Percentiles rank a stretch among this genome's conserved stretches.
These are phyloP conservation scores for Microdochium trichocladiopsis DNA, from an alignment of 2,329 filamentous ascomycete genomes.

Conservation along the genomic window DNA sequence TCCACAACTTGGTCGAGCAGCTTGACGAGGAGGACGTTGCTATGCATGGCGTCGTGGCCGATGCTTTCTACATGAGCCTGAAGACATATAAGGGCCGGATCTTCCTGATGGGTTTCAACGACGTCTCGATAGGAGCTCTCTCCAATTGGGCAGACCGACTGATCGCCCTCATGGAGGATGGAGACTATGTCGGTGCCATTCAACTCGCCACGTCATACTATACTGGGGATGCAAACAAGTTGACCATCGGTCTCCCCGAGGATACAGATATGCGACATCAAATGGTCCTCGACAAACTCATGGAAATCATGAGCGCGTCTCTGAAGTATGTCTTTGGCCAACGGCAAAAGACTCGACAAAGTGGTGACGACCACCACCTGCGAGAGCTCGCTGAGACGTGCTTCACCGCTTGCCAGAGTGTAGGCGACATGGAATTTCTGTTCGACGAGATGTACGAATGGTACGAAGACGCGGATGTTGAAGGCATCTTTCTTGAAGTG, in stretches of 20 bases:
- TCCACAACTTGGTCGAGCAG: slow-evolving; percentile 79
- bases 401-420: slow-evolving; percentile 73
- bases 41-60: slow-evolving; percentile 92
- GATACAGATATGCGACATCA: slow-evolving; percentile 67
- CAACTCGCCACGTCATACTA: slow-evolving; percentile 89
- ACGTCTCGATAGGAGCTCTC: slow-evolving; percentile 81
- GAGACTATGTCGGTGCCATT: slow-evolving; percentile 92
- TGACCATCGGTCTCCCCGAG: slow-evolving; percentile 89
- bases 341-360: slow-evolving; percentile 39
- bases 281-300: slow-evolving; percentile 79
- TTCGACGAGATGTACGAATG: slow-evolving; percentile 88
- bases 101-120: slow-evolving; percentile 90
- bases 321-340: slow-evolving; percentile 81
- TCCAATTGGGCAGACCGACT: slow-evolving; percentile 97
- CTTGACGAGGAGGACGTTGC: slow-evolving; percentile 79
- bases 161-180: slow-evolving; percentile 89
- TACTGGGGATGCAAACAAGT: slow-evolving; percentile 81
- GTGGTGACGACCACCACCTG: slow-evolving; percentile 51
- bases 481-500: slow-evolving; percentile 77
- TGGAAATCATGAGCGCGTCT: slow-evolving; percentile 91
- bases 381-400: slow-evolving; percentile 75
- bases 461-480: slow-evolving; percentile 71
- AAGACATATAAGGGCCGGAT: slow-evolving; percentile 89
- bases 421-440: slow-evolving; percentile 73
- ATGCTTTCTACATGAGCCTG: slow-evolving; percentile 98